Conservation (phyloP, 495 filamentous ascomycete genomes). For the Saxispiralis lemnorum region DNA sequence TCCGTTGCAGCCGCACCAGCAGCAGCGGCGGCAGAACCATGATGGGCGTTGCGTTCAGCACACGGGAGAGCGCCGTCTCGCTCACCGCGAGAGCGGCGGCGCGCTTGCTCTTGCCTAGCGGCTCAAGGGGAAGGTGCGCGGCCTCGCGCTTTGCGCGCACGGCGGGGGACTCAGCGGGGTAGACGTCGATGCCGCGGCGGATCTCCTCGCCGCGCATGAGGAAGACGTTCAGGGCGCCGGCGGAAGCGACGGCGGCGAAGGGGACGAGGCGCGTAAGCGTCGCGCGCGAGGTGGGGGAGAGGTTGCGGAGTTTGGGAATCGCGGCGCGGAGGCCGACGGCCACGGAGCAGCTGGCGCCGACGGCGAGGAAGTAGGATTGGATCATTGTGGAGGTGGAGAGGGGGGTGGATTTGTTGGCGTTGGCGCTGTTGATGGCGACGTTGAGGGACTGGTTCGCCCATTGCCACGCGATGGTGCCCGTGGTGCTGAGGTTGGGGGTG, state of each 20-base stretch:
- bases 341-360: slow-evolving; percentile 79
- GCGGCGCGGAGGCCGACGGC: slow-evolving; percentile 80
- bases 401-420: slow-evolving; percentile 90
- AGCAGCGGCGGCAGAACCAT: slow-evolving; percentile 86
- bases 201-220: slow-evolving; percentile 96
- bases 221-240: slow-evolving; percentile 84
- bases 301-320: slow-evolving; percentile 63
- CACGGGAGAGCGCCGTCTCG: slow-evolving; percentile 76
- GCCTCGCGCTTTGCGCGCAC: slow-evolving; percentile 37
- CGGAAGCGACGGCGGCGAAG: slow-evolving; percentile 83
- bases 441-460: slow-evolving; percentile 94
- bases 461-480: slow-evolving; percentile 86
- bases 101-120: slow-evolving; percentile 68
- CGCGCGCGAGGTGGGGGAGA: slow-evolving; percentile 53
- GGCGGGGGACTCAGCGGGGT: slow-evolving; percentile 41
- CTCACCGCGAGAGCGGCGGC: slow-evolving; percentile 77
- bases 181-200: slow-evolving; percentile 84
- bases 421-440: slow-evolving; percentile 90
- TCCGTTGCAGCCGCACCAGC: slow-evolving; percentile 64
- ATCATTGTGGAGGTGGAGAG: slow-evolving; percentile 61
- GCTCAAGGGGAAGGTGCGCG: slow-evolving; percentile 33
- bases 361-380: slow-evolving; percentile 81
- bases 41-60: slow-evolving; percentile 85
- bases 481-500: slow-evolving; percentile 63
- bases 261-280: slow-evolving; percentile 73